Evolutionary conservation across 2,329 filamentous ascomycete species (phyloP), one percentile per base, ranked within the genome.

Genomic region (Monosporascus cannonballus): DNA sequence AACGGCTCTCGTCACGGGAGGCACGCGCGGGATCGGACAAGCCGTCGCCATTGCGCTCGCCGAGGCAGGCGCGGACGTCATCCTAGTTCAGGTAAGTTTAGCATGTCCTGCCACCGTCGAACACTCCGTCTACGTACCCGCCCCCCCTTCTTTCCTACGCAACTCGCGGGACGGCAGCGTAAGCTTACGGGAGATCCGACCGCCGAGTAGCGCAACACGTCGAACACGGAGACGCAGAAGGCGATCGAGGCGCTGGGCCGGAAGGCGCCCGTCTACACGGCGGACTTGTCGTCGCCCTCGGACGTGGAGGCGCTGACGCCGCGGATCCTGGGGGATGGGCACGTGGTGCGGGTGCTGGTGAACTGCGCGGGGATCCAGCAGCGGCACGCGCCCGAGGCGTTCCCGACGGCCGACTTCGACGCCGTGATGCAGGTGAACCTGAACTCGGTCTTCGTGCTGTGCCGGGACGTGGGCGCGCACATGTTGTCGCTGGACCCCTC

Each of bases 391-490:
- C 84, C 86, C 41, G 82, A 90, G 61, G 69, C 80, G 55, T 95
- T 95, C 66, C 89, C 89, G 0, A 82, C 87, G 66, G 72, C 75
- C 42, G 89, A 93, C 72, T 95, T 89, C 80, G 80, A 89, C 65
- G 82, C 86, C 64, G 87, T 96, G 46, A 73, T 96, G 20, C 89
- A 96, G 76, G 86, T 95, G 48, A 96, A 96, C 72, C 81, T 96
- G 48, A 87, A 80, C 62, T 80, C 87, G 46, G 88, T 94, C 53
- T 96, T 96, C 73, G 83, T 83, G 1, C 78, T 94, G 53, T 81
- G 84, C 72, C 83, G 89, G 58, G 88, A 92, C 66, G 78, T 91
- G 25, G 89, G 89, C 59, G 84, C 85, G 17, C 86, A 92, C 72
- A 90, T 93, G 82, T 81, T 93, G 37, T 68, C 70, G 3, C 80